Percentiles rank a stretch among this genome's conserved stretches.
Conservation (phyloP, 805 yeast species). For the Naumovozyma castellii region DNA sequence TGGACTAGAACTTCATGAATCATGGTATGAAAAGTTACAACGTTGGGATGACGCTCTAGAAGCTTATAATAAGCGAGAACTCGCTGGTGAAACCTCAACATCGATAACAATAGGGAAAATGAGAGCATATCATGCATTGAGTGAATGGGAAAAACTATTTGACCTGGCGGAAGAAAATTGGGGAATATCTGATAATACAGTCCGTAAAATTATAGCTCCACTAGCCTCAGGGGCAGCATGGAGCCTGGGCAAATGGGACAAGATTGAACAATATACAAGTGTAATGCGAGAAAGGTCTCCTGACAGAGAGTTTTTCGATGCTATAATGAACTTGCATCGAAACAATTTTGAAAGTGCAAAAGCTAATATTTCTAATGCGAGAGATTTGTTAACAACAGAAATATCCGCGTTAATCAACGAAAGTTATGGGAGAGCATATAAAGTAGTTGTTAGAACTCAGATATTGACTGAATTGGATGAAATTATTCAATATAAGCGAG, state of each 20-base stretch:
- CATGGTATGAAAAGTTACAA: conserved; percentile 92
- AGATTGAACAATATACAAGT: conserved; percentile 80
- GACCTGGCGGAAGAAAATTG: conserved; percentile 79
- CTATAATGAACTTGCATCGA: conserved; percentile 72
- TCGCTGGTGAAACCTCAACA: conserved; percentile 44
- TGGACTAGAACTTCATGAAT: conserved; percentile 78
- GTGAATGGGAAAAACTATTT: conserved; percentile 91
- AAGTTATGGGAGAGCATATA: conserved; percentile 89
- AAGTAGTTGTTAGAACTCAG: conserved; percentile 91
- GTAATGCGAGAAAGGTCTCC: conserved; percentile 90
- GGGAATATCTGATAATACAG: conserved; percentile 60
- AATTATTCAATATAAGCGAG: conserved; percentile 73
- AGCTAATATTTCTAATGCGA: conserved; percentile 66
- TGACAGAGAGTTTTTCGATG: conserved; percentile 86
- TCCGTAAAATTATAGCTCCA: conserved; percentile 78
- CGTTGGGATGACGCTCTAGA: conserved; percentile 94
- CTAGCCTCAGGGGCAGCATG: conserved; percentile 96
- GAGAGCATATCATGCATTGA: conserved; percentile 92
- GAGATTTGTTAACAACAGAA: conserved; percentile 84
- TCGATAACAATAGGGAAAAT: conserved; percentile 91
- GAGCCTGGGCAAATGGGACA: conserved; percentile 95
- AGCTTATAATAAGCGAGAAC: conserved; percentile 74
- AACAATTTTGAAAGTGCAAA: conserved; percentile 76
- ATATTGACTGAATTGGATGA: conserved; percentile 94
- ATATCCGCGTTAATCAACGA: conserved; percentile 88